phyloP scores from a whole-genome alignment of 2,329 filamentous ascomycete genomes.

The Stemphylium lycopersici region DNA sequence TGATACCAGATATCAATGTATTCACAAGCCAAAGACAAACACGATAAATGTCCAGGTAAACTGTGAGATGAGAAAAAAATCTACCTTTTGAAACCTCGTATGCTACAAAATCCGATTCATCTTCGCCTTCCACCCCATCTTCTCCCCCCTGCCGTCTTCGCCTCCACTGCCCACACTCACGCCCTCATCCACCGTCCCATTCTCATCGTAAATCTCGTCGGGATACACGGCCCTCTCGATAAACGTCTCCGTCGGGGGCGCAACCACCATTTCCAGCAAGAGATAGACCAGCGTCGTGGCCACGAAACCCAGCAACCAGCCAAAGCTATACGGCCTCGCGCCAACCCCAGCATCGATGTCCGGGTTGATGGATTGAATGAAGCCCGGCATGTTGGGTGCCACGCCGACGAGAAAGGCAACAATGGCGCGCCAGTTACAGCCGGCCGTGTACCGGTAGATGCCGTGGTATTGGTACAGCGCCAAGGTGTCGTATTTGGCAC shows the following conservation, averaged over 20 bases:
- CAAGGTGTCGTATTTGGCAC: conserved; percentile 56
- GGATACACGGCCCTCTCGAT: conserved; percentile 51
- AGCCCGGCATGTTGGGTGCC: conserved; percentile 62
- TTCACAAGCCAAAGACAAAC: not conserved
- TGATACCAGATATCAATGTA: not conserved
- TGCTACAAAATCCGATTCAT: conserved; percentile 45
- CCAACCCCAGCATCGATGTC: conserved; percentile 55
- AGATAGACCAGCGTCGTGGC: conserved; percentile 63
- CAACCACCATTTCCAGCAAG: conserved; percentile 54
- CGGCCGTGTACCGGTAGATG: conserved; percentile 59
- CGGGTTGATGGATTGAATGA: conserved; percentile 54
- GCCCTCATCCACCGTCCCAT: conserved; percentile 37
- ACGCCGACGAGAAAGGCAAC: conserved; percentile 64
- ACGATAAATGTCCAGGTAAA: not conserved
- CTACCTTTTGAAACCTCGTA: too few relatives aligned
- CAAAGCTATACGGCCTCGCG: conserved; percentile 64
- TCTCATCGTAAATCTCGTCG: conserved; percentile 47
- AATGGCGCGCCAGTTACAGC: conserved; percentile 66
- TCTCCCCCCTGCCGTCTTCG: conserved; percentile 29
- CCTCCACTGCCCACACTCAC: conserved; percentile 34
- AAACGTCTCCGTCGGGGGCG: conserved; percentile 58
- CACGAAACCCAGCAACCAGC: conserved; percentile 69
- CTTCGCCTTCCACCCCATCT: conserved; percentile 43
- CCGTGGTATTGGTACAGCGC: conserved; percentile 59
- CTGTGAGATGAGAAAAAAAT: too few relatives aligned